phyloP scores from a whole-genome alignment of 768 basidiomycete species.

The Naganishia randhawae region DNA sequence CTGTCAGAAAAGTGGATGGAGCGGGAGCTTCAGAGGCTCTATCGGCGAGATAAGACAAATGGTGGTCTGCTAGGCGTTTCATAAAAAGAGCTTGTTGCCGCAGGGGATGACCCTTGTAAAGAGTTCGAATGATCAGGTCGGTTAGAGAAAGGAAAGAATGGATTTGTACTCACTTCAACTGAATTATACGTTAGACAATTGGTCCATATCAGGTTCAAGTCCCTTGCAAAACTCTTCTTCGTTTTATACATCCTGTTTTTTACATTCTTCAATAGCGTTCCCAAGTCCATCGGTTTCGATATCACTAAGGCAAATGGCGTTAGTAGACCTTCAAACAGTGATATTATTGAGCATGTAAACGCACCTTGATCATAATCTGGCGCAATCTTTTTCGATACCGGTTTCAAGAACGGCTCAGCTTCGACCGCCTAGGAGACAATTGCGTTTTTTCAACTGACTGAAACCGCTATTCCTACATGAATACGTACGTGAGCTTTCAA shows the following conservation, averaged over 20 bases:
- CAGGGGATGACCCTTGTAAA: slow-evolving; percentile 73
- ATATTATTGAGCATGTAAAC: slow-evolving; percentile 40
- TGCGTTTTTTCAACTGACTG: slow-evolving; percentile 13
- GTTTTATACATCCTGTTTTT: slow-evolving; percentile 88
- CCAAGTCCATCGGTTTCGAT: slow-evolving; percentile 89
- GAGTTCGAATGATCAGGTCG: neutral
- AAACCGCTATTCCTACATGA: slow-evolving; percentile 54
- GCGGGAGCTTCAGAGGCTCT: slow-evolving; percentile 14
- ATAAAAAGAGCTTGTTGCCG: slow-evolving; percentile 75
- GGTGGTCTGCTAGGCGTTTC: slow-evolving; percentile 74
- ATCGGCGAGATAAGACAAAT: slow-evolving; percentile 85
- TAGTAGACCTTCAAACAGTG: slow-evolving; percentile 39
- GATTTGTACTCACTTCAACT: slow-evolving; percentile 63
- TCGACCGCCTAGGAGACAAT: slow-evolving; percentile 58
- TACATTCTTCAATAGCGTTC: slow-evolving; percentile 87
- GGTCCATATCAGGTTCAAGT: slow-evolving; percentile 93
- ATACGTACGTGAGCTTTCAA: slow-evolving; percentile 65
- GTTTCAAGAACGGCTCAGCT: slow-evolving; percentile 86
- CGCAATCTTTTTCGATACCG: slow-evolving; percentile 81
- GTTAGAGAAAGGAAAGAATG: too few relatives aligned
- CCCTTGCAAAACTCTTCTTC: slow-evolving; percentile 87
- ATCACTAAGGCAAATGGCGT: slow-evolving; percentile 74
- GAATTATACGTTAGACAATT: slow-evolving; percentile 93
- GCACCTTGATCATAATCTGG: slow-evolving; percentile 89
- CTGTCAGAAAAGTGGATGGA: neutral